A percentile compares a stretch with the other conserved stretches of the same genome.
phyloP scores from a whole-genome alignment of 805 yeast species.

The Hanseniaspora lachancei region DNA sequence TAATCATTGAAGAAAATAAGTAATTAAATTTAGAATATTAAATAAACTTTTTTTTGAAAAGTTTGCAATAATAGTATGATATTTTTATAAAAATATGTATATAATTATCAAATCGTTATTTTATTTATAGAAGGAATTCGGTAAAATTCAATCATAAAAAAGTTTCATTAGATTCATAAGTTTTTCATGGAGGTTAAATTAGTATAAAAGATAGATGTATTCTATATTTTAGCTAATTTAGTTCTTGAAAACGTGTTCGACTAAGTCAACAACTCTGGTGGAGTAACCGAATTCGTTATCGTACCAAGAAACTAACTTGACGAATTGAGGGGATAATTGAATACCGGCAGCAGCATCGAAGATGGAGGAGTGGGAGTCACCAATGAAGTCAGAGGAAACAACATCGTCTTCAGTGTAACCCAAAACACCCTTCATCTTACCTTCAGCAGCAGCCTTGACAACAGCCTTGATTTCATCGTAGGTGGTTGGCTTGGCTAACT shows the following conservation, averaged over 20 bases:
- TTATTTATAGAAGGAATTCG: neutral
- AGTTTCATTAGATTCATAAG: slow-evolving; percentile 13
- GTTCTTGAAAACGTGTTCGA: slow-evolving; percentile 43
- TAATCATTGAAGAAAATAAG: no score
- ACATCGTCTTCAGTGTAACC: slow-evolving; percentile 63
- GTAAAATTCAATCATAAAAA: slow-evolving; percentile 1
- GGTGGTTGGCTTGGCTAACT: slow-evolving; percentile 43
- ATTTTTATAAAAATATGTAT: neutral
- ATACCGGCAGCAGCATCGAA: slow-evolving; percentile 61
- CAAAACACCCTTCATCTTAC: slow-evolving; percentile 47
- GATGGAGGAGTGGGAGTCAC: slow-evolving; percentile 50
- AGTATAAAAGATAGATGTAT: neutral
- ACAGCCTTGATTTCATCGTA: slow-evolving; percentile 53
- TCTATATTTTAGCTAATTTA: neutral
- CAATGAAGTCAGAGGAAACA: slow-evolving; percentile 57
- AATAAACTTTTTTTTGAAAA: neutral
- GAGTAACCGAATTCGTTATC: slow-evolving; percentile 68
- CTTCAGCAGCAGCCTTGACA: slow-evolving; percentile 46
- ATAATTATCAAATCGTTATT: neutral
- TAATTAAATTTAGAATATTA: no score
- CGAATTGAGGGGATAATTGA: slow-evolving; percentile 56
- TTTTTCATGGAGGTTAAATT: neutral
- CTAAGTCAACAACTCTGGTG: slow-evolving; percentile 62
- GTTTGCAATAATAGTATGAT: neutral
- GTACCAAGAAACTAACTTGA: slow-evolving; percentile 60